Evolutionary conservation across 2,329 filamentous ascomycete genomes (phyloP), one percentile per base, ranked within the genome.

Genomic region (Hypoxylon sp.): DNA sequence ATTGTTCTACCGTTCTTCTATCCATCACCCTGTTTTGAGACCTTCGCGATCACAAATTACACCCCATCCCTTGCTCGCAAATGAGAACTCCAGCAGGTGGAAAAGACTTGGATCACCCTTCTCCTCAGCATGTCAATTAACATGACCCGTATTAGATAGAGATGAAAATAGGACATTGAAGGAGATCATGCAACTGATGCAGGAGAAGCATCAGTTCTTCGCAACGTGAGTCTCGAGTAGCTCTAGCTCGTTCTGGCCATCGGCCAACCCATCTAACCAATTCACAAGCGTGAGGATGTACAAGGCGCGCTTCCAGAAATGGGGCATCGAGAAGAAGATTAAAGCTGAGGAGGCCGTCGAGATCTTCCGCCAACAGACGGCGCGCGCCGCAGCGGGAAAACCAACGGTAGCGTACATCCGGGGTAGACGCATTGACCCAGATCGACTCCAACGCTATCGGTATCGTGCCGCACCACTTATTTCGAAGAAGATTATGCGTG

Each of bases 151-250:
- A 48, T 13, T 57, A 69, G 67, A 77, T 61, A 64, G 72, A 48
- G 75, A 76, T 53, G 68, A 76, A 32, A 77, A 77, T 39, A 75
- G 73, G 69, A 77, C 75, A 6, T 70, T 77, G 58, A 76, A 75
- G 61, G 73, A 76, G 60, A 76, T 75, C 8, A 77, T 75, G 72
- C 67, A 68, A 50, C 46, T 76, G 19, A 77, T 77, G 75, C 72
- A 75, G 56, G 73, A 76, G 37, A 65, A 72, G 15, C 65, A 77
- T 56, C 96, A 78, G 72, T 92, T 90, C 69, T 89, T 86, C 53
- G 39, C 85, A 47, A 77, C 74, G 75, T 77, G 64, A 74, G 75
- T 74, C 4, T 39, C 54, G 15, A 27, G 50, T 11, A 37, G 47
- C 21, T 17, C 32, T 11, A 37, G 47, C 21, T 17, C 32, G 15